A percentile compares a stretch with the other conserved stretches of the same genome.
These are phyloP conservation scores for Cryphonectria nitschkei DNA, from an alignment of 2,329 filamentous ascomycete genomes.

Conservation along the genomic window DNA sequence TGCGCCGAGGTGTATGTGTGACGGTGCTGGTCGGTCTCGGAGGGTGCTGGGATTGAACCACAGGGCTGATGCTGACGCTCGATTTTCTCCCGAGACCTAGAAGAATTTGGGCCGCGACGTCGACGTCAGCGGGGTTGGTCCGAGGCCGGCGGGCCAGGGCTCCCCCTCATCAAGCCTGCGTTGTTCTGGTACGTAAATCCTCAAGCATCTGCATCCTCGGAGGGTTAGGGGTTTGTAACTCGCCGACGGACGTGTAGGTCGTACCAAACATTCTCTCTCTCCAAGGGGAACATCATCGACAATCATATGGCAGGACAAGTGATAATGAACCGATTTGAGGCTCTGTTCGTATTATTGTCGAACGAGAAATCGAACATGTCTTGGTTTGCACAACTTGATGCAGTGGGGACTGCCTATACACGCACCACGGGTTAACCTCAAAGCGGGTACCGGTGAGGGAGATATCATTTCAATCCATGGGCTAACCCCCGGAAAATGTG, in stretches of 20 bases:
- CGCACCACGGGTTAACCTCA: neutral
- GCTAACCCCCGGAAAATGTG: slow-evolving; percentile 3
- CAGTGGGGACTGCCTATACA: neutral
- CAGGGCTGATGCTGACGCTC: neutral
- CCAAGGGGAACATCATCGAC: neutral
- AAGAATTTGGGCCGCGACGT: slow-evolving; percentile 9
- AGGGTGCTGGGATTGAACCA: neutral
- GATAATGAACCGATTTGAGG: neutral
- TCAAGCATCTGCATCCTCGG: neutral
- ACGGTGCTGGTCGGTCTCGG: neutral
- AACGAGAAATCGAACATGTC: neutral
- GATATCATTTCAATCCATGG: slow-evolving; percentile 1
- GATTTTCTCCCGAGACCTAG: neutral
- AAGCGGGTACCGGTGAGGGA: slow-evolving; percentile 3
- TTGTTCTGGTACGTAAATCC: too few species aligned
- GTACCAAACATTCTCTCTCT: neutral
- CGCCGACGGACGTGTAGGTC: too few species aligned
- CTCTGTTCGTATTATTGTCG: neutral
- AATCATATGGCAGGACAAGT: neutral
- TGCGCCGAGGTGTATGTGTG: neutral
- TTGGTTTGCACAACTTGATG: neutral
- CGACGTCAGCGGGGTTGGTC: slow-evolving; percentile 23
- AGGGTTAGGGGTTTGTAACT: neutral
- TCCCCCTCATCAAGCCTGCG: neutral
- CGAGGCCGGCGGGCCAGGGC: slow-evolving; percentile 15